These are phyloP conservation scores for Rhodocollybia butyracea DNA, from an alignment of 768 basidiomycete species.

Conservation along the genomic window DNA sequence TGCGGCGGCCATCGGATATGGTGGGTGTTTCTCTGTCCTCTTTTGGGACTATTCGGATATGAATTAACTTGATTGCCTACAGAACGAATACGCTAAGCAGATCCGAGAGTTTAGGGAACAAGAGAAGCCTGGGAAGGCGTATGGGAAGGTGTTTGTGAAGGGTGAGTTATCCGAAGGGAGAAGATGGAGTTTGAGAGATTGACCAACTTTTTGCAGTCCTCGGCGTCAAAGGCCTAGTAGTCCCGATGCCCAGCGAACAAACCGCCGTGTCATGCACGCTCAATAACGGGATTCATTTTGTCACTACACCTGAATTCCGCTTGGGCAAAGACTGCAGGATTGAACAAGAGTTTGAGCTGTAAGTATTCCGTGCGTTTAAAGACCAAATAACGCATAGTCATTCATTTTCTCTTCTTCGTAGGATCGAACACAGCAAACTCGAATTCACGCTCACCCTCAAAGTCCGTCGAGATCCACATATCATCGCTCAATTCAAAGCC, in stretches of 20 bases:
- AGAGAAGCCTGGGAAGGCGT: slow-evolving; percentile 74
- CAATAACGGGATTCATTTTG: slow-evolving; percentile 96
- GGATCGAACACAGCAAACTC: slow-evolving; percentile 91
- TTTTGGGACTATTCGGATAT: slow-evolving; percentile 6
- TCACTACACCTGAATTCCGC: slow-evolving; percentile 80
- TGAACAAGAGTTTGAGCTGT: slow-evolving; percentile 92
- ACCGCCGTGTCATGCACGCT: slow-evolving; percentile 82
- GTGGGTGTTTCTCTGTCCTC: slow-evolving; percentile 47
- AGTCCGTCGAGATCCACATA: slow-evolving; percentile 82
- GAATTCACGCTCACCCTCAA: slow-evolving; percentile 92
- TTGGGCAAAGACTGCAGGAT: slow-evolving; percentile 59
- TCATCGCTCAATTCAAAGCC: slow-evolving; percentile 73
- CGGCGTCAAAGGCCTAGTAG: slow-evolving; percentile 64
- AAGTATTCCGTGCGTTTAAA: slow-evolving; percentile 26
- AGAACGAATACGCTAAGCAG: slow-evolving; percentile 95
- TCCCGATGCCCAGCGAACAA: slow-evolving; percentile 76
- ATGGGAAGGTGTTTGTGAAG: slow-evolving; percentile 94
- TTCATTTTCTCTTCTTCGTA: slow-evolving; percentile 22
- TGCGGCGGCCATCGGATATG: slow-evolving; percentile 92
- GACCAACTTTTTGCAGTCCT: slow-evolving; percentile 50
- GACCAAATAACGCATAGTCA: neutral
- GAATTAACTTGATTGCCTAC: neutral
- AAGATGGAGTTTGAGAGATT: slow-evolving; percentile 4
- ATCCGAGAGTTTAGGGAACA: slow-evolving; percentile 77
- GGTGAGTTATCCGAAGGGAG: slow-evolving; percentile 40